These are phyloP conservation scores for Solanum bulbocastanum DNA, from an alignment of 257 asterid genomes.

Conservation along the genomic window DNA sequence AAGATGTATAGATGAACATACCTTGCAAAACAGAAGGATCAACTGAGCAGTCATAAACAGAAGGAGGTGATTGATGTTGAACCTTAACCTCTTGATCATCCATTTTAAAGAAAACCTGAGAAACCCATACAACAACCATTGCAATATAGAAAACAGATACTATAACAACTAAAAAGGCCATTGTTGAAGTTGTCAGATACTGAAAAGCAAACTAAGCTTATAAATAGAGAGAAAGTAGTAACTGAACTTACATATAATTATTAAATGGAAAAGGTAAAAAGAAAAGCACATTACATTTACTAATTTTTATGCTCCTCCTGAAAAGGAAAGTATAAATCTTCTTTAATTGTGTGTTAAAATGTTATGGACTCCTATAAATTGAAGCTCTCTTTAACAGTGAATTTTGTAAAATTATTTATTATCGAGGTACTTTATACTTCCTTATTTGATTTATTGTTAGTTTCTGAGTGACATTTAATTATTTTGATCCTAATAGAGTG, in stretches of 20 bases:
- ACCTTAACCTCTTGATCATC: constrained; percentile 65
- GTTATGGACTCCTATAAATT: neutral
- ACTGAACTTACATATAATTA: neutral
- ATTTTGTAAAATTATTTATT: neutral
- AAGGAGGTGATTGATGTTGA: constrained; percentile 48
- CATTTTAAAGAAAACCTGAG: constrained; percentile 36
- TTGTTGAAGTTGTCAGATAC: neutral
- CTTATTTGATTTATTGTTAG: neutral
- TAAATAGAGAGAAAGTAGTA: neutral
- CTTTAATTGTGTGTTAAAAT: neutral
- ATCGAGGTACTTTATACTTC: neutral
- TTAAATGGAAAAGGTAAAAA: neutral
- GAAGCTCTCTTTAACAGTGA: neutral
- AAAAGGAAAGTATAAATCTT: neutral
- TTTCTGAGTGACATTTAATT: no score
- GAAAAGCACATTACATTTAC: neutral
- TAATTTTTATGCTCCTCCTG: neutral
- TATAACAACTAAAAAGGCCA: neutral
- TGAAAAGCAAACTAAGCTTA: neutral
- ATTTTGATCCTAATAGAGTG: neutral
- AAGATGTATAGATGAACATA: neutral
- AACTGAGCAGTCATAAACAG: constrained; percentile 24
- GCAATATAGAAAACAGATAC: constrained; percentile 7
- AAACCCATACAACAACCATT: constrained; percentile 12
- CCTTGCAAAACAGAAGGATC: constrained; percentile 44